Evolutionary conservation across 352 stramenopile species (phyloP).

Genomic region (Phytophthora citrophthora): DNA sequence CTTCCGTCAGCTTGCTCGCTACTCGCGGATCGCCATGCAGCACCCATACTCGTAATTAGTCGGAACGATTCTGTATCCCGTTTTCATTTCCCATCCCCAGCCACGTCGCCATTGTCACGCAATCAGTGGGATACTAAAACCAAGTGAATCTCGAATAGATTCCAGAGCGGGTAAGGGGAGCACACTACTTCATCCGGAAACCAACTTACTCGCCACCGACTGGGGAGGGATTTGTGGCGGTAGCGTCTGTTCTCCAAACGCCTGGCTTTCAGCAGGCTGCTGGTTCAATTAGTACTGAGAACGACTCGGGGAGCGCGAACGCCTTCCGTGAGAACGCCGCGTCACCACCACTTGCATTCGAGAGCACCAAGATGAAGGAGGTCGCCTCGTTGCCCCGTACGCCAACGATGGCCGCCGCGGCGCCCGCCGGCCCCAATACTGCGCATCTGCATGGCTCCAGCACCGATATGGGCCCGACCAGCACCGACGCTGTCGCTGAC

Average conservation of each 20-base stretch:
- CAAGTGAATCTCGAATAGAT: conserved; percentile 4
- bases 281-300: conserved; percentile 20
- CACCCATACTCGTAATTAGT: not conserved
- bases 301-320: conserved; percentile 15
- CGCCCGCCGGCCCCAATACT: conserved; percentile 24
- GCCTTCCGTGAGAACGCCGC: conserved; percentile 33
- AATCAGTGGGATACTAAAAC: conserved; percentile 17
- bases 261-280: not conserved
- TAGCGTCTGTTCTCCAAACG: conserved; percentile 9
- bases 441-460: conserved; percentile 6
- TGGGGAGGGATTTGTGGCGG: conserved; percentile 1
- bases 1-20: not conserved
- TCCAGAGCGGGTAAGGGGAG: not conserved
- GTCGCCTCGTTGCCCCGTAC: conserved; percentile 29
- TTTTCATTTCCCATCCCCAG: conserved; percentile 1
- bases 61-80: not conserved
- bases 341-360: conserved; percentile 31
- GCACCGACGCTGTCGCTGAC: conserved; percentile 47
- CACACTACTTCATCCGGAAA: not conserved
- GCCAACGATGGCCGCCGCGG: conserved; percentile 25
- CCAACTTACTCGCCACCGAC: conserved; percentile 1
- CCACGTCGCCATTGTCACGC: conserved; percentile 25
- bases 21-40: not conserved
- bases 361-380: conserved; percentile 29
- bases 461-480: conserved; percentile 7